phyloP scores from a whole-genome alignment of 208 protist genomes.

The Naegleria lovaniensis region DNA sequence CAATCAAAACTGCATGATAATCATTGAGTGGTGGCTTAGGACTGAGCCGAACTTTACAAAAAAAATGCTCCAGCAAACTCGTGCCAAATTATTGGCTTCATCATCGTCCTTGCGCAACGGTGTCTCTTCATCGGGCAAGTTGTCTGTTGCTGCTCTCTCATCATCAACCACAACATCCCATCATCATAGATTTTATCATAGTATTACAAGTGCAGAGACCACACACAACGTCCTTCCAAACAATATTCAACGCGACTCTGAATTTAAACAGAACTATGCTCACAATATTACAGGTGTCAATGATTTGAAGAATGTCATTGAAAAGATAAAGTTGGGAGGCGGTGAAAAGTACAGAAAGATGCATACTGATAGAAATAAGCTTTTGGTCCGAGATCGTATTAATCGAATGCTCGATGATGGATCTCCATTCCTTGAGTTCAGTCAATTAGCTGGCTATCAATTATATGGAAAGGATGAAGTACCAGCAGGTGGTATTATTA shows the following conservation, averaged over 20 bases:
- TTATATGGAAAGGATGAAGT: constrained; percentile 76
- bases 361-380: constrained; percentile 61
- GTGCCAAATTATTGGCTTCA: neutral
- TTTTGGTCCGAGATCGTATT: constrained; percentile 80
- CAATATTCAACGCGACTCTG: constrained; percentile 31
- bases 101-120: neutral
- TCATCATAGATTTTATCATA: neutral
- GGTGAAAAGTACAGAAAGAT: constrained; percentile 44
- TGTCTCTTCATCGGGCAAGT: neutral
- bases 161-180: neutral
- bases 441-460: constrained; percentile 81
- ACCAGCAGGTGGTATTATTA: constrained; percentile 82
- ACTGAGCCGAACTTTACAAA: neutral
- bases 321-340: constrained; percentile 50
- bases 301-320: constrained; percentile 43
- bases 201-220: neutral
- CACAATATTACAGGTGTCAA: constrained; percentile 38
- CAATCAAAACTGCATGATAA: too few relatives aligned
- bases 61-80: neutral
- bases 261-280: constrained; percentile 42
- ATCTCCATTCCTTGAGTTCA: constrained; percentile 87
- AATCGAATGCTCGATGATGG: constrained; percentile 72
- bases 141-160: neutral
- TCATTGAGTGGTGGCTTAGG: too few relatives aligned
- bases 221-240: neutral